Evolutionary conservation across 352 stramenopile species (phyloP).

Genomic region (Pythium aristosporum): DNA sequence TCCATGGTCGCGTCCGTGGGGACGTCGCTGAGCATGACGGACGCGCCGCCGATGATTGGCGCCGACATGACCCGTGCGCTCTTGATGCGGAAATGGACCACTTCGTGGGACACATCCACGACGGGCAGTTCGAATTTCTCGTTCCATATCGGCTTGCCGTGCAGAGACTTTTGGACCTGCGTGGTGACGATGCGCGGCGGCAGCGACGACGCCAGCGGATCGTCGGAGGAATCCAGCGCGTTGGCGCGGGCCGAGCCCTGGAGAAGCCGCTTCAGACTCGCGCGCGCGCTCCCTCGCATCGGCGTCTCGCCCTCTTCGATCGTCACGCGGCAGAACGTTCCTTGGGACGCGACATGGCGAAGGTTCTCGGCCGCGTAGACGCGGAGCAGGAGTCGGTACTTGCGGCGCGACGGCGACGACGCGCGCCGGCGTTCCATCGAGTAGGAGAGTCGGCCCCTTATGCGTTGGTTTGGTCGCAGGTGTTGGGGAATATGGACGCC

Average conservation of each 20-base stretch:
- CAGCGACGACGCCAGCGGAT: constrained; percentile 14
- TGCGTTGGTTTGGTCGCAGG: neutral
- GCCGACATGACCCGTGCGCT: constrained; percentile 66
- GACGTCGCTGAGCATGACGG: constrained; percentile 46
- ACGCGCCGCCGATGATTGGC: constrained; percentile 49
- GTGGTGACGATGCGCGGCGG: constrained; percentile 58
- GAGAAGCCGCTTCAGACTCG: constrained; percentile 36
- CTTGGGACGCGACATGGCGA: constrained; percentile 62
- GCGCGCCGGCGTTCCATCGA: constrained; percentile 18
- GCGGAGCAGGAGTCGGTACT: constrained; percentile 55
- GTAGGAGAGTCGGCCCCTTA: neutral
- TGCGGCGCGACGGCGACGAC: constrained; percentile 15
- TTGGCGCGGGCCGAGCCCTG: constrained; percentile 29
- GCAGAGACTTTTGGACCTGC: constrained; percentile 54
- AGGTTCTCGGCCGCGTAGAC: constrained; percentile 63
- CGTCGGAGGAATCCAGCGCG: constrained; percentile 1
- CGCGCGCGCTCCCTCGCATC: constrained; percentile 32
- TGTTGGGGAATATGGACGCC: constrained; percentile 2
- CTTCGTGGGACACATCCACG: constrained; percentile 39
- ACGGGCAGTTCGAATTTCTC: constrained; percentile 76
- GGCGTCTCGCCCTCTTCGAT: constrained; percentile 49
- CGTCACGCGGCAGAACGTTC: constrained; percentile 74
- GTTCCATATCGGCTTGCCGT: constrained; percentile 61
- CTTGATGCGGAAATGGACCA: constrained; percentile 76
- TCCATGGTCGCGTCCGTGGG: constrained; percentile 46